Conservation (phyloP, 306 rosid species). For the Cyamopsis tetragonoloba region DNA sequence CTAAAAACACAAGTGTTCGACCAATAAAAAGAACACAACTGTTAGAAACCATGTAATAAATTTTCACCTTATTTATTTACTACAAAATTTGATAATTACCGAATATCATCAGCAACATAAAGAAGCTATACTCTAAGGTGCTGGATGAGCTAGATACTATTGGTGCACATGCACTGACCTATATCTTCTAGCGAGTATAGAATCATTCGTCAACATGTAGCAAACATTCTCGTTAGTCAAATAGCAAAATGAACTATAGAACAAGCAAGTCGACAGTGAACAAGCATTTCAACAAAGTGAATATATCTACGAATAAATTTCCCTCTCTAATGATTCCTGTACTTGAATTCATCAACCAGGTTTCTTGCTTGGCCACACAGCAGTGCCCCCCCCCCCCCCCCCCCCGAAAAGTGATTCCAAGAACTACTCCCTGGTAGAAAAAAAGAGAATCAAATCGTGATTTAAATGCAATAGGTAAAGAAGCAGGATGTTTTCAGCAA, state of each 20-base stretch:
- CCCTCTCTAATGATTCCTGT: constrained; percentile 10
- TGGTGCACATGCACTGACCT: background rate
- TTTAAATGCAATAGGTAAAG: background rate
- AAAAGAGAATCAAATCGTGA: background rate
- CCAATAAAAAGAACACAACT: too few relatives aligned
- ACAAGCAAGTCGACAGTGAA: constrained; percentile 13
- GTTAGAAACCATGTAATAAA: background rate
- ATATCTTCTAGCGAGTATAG: constrained; percentile 5
- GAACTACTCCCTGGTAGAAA: constrained; percentile 28
- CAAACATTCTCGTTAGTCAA: background rate
- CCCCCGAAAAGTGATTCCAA: background rate
- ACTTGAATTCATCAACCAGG: constrained; percentile 15
- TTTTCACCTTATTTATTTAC: background rate
- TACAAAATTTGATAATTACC: background rate
- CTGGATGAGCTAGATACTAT: background rate
- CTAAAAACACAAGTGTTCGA: background rate
- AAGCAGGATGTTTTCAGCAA: background rate
- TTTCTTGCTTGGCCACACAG: constrained; percentile 30
- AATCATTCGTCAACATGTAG: background rate
- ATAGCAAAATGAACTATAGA: constrained; percentile 13
- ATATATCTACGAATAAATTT: background rate
- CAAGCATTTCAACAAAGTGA: constrained; percentile 7
- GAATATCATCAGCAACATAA: background rate
- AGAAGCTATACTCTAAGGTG: background rate
- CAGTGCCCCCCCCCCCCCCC: background rate